These are phyloP conservation scores for Madurella mycetomatis DNA, from an alignment of 2,329 filamentous ascomycete genomes.

Conservation along the genomic window DNA sequence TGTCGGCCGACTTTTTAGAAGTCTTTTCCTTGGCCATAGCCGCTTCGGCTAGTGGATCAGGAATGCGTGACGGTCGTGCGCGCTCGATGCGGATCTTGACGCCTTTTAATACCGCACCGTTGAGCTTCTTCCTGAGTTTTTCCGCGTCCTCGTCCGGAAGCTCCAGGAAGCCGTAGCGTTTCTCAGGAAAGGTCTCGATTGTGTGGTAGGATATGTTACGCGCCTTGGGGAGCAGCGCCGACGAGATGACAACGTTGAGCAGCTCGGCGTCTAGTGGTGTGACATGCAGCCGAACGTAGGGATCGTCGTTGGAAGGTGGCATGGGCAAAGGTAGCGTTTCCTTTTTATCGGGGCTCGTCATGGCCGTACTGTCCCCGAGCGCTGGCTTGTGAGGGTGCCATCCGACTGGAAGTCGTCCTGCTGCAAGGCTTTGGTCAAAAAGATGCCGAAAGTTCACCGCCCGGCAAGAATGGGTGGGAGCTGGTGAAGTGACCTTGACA, in stretches of 20 bases:
- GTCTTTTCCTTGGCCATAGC: slow-evolving; percentile 31
- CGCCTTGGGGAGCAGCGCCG: slow-evolving; percentile 60
- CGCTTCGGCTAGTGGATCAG: slow-evolving; percentile 26
- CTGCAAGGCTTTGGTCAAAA: too few relatives aligned
- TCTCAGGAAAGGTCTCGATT: slow-evolving; percentile 83
- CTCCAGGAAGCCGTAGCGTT: slow-evolving; percentile 84
- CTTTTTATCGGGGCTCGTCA: slow-evolving; percentile 1
- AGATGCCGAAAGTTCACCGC: too few relatives aligned
- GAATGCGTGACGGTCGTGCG: slow-evolving; percentile 61
- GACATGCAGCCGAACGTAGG: slow-evolving; percentile 70
- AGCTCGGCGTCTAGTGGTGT: slow-evolving; percentile 76
- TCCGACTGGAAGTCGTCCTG: too few relatives aligned
- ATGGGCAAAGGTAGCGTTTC: not conserved
- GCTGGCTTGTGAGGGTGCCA: too few relatives aligned
- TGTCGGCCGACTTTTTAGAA: slow-evolving; percentile 31
- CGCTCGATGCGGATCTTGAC: slow-evolving; percentile 80
- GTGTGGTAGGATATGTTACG: slow-evolving; percentile 84
- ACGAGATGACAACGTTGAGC: slow-evolving; percentile 65
- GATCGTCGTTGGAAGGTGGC: slow-evolving; percentile 10
- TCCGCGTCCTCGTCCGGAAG: slow-evolving; percentile 76
- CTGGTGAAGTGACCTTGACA: too few relatives aligned
- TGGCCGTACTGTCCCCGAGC: not conserved
- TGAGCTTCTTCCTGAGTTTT: slow-evolving; percentile 86
- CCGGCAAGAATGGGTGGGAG: too few relatives aligned
- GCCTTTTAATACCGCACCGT: slow-evolving; percentile 80